These are phyloP conservation scores for Metarhizium guizhouense DNA, from an alignment of 2,329 filamentous ascomycete genomes.

Conservation along the genomic window DNA sequence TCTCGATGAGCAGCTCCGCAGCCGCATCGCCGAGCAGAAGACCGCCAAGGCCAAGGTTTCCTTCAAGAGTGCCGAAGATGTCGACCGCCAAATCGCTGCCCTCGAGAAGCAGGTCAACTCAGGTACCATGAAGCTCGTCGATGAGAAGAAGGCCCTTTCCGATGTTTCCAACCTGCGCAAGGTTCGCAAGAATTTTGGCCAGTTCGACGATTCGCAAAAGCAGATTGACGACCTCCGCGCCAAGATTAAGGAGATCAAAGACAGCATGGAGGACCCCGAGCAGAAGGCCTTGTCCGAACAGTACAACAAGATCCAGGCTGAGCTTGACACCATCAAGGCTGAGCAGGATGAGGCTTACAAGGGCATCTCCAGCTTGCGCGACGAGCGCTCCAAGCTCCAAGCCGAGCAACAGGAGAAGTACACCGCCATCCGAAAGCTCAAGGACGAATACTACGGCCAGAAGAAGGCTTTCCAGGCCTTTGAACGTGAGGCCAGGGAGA, in stretches of 20 bases:
- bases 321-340: slow-evolving; percentile 83
- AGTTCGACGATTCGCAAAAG: slow-evolving; percentile 79
- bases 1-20: slow-evolving; percentile 81
- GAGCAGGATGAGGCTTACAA: slow-evolving; percentile 90
- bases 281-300: slow-evolving; percentile 78
- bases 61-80: slow-evolving; percentile 81
- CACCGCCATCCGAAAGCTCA: slow-evolving; percentile 70
- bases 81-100: slow-evolving; percentile 72
- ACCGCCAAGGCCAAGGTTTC: slow-evolving; percentile 67
- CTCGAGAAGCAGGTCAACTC: slow-evolving; percentile 81
- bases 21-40: slow-evolving; percentile 81
- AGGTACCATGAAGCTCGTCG: slow-evolving; percentile 88
- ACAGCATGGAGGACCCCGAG: slow-evolving; percentile 84
- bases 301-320: slow-evolving; percentile 76
- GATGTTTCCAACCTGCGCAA: slow-evolving; percentile 80
- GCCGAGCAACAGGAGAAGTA: slow-evolving; percentile 83
- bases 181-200: slow-evolving; percentile 82
- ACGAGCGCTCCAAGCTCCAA: slow-evolving; percentile 77
- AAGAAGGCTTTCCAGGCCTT: slow-evolving; percentile 77
- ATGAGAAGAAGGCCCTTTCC: slow-evolving; percentile 87
- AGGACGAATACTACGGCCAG: slow-evolving; percentile 77
- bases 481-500: slow-evolving; percentile 74
- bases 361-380: slow-evolving; percentile 72
- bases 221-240: slow-evolving; percentile 78
- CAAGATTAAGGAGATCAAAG: slow-evolving; percentile 82